Evolutionary conservation across 2,329 filamentous ascomycete species (phyloP).

Genomic region (Escovopsis sp.): DNA sequence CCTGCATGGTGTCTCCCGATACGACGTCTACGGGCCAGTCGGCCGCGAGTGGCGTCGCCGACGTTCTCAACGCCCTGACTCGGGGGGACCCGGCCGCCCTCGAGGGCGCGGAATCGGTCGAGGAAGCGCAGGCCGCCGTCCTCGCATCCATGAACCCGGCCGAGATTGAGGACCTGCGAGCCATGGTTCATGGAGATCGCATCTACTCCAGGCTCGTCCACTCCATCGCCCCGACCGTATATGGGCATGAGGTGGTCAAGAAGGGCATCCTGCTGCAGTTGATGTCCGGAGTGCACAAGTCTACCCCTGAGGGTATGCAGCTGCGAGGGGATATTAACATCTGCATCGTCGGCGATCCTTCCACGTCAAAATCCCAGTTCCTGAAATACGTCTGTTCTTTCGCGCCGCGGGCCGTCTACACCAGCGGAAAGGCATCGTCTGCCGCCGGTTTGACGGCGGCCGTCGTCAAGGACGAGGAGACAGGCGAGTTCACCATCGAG

Average conservation of each 20-base stretch:
- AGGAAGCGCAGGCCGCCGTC: constrained; percentile 76
- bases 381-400: constrained; percentile 96
- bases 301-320: constrained; percentile 85
- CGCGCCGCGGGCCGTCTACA: constrained; percentile 92
- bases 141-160: constrained; percentile 69
- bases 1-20: constrained; percentile 90
- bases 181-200: constrained; percentile 89
- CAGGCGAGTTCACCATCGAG: constrained; percentile 96
- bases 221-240: constrained; percentile 91
- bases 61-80: constrained; percentile 73
- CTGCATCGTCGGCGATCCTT: constrained; percentile 93
- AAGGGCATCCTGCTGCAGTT: constrained; percentile 89
- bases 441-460: constrained; percentile 94
- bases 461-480: constrained; percentile 96
- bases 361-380: constrained; percentile 95
- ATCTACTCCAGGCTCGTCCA: constrained; percentile 89
- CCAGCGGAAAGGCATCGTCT: constrained; percentile 91
- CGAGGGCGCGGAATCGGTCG: constrained; percentile 56
- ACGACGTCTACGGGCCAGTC: constrained; percentile 64
- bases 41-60: constrained; percentile 47
- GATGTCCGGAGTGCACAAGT: constrained; percentile 89
- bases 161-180: constrained; percentile 82
- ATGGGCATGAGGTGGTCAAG: constrained; percentile 94
- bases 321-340: constrained; percentile 97
- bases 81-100: constrained; percentile 33